A percentile compares a stretch with the other conserved stretches of the same genome.
Evolutionary conservation across 2,329 filamentous ascomycete species (phyloP).

Genomic region (Cryphonectria parasitica): DNA sequence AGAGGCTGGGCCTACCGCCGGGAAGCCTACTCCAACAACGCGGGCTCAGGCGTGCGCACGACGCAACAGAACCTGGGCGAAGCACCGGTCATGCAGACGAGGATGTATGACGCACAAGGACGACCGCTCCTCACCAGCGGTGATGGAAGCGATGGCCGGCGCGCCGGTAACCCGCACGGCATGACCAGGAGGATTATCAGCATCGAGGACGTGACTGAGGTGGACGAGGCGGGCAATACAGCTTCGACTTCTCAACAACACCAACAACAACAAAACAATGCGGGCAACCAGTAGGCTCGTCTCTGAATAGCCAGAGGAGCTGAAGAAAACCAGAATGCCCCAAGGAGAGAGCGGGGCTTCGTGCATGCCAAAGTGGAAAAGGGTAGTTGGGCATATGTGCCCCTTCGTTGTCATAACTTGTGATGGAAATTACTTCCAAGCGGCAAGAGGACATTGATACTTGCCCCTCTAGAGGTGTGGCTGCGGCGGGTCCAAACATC

Average conservation of each 20-base stretch:
- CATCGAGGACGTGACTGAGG: conserved; percentile 28
- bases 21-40: conserved; percentile 24
- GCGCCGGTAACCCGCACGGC: background rate
- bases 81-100: conserved; percentile 20
- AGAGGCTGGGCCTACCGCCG: conserved; percentile 23
- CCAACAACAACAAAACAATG: background rate
- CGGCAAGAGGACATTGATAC: background rate
- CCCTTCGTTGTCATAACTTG: background rate
- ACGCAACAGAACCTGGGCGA: conserved; percentile 24
- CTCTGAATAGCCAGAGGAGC: background rate
- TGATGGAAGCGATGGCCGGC: background rate
- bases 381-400: background rate
- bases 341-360: background rate
- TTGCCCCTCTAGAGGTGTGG: background rate
- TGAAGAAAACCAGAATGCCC: background rate
- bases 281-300: background rate
- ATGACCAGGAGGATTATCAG: conserved; percentile 25
- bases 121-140: conserved; percentile 19
- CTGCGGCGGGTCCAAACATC: background rate
- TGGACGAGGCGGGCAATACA: conserved; percentile 15
- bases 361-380: background rate
- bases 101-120: conserved; percentile 23
- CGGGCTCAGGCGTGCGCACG: conserved; percentile 25
- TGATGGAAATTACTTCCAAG: background rate
- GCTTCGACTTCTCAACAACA: background rate